Evolutionary conservation across 495 filamentous ascomycete genomes (phyloP).

Genomic region (Trichoderma asperelloides): DNA sequence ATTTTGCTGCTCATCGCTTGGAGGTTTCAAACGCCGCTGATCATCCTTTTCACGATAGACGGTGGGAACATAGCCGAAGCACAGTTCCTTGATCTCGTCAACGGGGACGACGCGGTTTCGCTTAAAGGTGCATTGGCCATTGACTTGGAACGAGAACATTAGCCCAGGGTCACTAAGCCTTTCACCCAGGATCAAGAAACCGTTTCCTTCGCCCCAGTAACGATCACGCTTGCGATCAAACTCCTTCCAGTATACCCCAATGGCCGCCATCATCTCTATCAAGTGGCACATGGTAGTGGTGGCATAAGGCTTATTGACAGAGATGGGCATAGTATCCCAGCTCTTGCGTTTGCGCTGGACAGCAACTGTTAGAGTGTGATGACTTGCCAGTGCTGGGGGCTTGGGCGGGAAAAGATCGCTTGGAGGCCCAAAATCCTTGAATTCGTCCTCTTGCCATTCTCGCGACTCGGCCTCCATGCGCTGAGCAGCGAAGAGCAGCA

Average conservation of each 20-base stretch:
- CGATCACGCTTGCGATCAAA: constrained; percentile 34
- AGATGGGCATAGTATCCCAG: constrained; percentile 41
- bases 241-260: constrained; percentile 44
- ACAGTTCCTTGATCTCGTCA: constrained; percentile 36
- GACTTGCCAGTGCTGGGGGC: background rate
- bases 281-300: constrained; percentile 41
- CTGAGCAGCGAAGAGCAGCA: constrained; percentile 34
- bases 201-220: constrained; percentile 43
- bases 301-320: constrained; percentile 41
- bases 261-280: constrained; percentile 40
- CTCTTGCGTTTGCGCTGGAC: constrained; percentile 37
- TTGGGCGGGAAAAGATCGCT: constrained; percentile 3
- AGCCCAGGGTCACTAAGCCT: constrained; percentile 34
- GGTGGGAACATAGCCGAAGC: constrained; percentile 39
- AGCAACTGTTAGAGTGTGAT: constrained; percentile 33
- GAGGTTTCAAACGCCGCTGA: constrained; percentile 24
- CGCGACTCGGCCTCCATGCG: constrained; percentile 33
- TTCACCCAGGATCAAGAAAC: constrained; percentile 36
- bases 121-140: constrained; percentile 31
- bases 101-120: constrained; percentile 37
- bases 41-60: constrained; percentile 29
- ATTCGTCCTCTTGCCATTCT: constrained; percentile 28
- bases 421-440: constrained; percentile 10
- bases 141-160: constrained; percentile 36
- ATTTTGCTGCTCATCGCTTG: constrained; percentile 28